A percentile compares a stretch with the other conserved stretches of the same genome.
Conservation (phyloP, 768 basidiomycete genomes). For the Kwoniella heveanensis region DNA sequence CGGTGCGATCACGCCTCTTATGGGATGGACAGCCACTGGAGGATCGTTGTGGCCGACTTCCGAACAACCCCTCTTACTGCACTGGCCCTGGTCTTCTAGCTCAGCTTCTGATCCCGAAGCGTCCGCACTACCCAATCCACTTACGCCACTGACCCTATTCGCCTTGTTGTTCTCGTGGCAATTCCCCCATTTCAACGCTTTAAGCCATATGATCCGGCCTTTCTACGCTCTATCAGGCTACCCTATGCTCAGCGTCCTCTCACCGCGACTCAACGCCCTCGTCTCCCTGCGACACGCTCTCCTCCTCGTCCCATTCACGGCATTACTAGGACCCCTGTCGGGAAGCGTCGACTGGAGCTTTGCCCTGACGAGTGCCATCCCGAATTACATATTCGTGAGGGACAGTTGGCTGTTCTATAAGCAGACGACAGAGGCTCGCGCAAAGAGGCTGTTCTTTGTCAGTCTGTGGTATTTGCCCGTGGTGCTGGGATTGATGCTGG, state of each 20-base stretch:
- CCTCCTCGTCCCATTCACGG: constrained; percentile 72
- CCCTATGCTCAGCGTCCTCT: constrained; percentile 81
- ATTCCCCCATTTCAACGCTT: constrained; percentile 94
- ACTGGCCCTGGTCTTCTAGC: constrained; percentile 66
- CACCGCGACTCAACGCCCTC: constrained; percentile 75
- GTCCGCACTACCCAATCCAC: constrained; percentile 65
- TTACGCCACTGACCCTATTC: constrained; percentile 78
- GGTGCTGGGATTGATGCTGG: constrained; percentile 88
- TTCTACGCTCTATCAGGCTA: constrained; percentile 93
- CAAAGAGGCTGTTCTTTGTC: constrained; percentile 74
- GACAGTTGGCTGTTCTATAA: constrained; percentile 78
- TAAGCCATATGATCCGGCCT: constrained; percentile 81
- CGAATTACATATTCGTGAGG: constrained; percentile 70
- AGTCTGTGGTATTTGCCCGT: constrained; percentile 89
- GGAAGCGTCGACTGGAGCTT: constrained; percentile 93
- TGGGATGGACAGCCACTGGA: constrained; percentile 98
- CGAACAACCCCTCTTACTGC: constrained; percentile 64
- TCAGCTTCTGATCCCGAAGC: constrained; percentile 53
- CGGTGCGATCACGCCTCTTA: constrained; percentile 87
- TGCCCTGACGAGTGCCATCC: constrained; percentile 71
- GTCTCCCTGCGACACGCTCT: constrained; percentile 80
- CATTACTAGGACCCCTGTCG: constrained; percentile 77
- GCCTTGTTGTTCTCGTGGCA: constrained; percentile 93
- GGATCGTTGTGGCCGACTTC: constrained; percentile 71
- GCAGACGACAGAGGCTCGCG: constrained; percentile 62